Conservation (phyloP, 805 yeast genomes). For the Cyberlindnera subsufficiens region DNA sequence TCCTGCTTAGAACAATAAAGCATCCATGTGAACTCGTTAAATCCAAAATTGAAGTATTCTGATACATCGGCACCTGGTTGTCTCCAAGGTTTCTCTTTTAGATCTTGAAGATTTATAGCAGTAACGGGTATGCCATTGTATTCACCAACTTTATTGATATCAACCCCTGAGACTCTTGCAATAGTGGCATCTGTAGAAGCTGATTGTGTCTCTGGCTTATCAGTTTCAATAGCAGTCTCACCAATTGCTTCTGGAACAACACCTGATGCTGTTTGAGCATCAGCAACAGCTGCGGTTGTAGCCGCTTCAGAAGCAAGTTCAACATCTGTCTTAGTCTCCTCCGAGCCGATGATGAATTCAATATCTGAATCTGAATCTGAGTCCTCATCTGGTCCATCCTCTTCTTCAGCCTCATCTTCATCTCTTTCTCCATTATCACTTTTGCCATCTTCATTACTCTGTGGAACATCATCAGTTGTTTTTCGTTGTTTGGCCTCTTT, state of each 20-base stretch:
- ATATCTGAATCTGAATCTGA: conserved; percentile 50
- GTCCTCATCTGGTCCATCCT: conserved; percentile 40
- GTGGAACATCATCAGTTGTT: conserved; percentile 1
- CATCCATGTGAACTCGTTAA: conserved; percentile 94
- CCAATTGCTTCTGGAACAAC: conserved; percentile 27
- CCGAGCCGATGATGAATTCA: conserved; percentile 71
- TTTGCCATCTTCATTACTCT: conserved; percentile 12
- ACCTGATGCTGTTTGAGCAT: conserved; percentile 19
- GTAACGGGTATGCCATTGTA: conserved; percentile 81
- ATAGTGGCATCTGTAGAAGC: conserved; percentile 20
- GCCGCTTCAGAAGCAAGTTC: conserved; percentile 12
- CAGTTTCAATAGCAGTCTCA: conserved; percentile 28
- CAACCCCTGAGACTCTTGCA: conserved; percentile 41
- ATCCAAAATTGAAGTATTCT: conserved; percentile 94
- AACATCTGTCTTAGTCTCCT: conserved; percentile 16
- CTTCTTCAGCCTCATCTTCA: conserved; percentile 32
- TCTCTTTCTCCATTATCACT: conserved; percentile 22
- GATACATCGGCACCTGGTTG: conserved; percentile 93
- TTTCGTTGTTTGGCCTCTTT: conserved; percentile 18
- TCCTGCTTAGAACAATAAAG: conserved; percentile 89
- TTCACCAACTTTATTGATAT: conserved; percentile 68
- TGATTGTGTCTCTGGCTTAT: conserved; percentile 24
- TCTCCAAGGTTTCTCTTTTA: conserved; percentile 97
- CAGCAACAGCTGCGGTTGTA: conserved; percentile 23
- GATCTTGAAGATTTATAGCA: conserved; percentile 67